phyloP scores from a whole-genome alignment of 2,329 filamentous ascomycete species.

The Fusarium compactum region DNA sequence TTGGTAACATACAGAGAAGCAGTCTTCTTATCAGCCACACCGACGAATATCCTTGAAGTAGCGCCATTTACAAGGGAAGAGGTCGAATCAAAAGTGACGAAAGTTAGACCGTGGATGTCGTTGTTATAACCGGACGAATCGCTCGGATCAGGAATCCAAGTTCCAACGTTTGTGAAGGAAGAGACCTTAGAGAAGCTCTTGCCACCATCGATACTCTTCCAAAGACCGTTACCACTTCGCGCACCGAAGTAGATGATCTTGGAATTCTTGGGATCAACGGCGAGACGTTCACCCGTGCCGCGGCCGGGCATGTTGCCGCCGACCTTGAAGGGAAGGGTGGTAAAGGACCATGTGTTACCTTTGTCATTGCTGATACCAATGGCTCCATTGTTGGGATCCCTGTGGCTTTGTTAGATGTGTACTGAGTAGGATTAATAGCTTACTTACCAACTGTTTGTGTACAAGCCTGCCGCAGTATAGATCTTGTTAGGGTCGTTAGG shows the following conservation, averaged over 20 bases:
- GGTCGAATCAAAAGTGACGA: constrained; percentile 67
- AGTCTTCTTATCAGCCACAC: constrained; percentile 64
- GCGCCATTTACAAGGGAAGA: constrained; percentile 59
- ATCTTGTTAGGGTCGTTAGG: constrained; percentile 64
- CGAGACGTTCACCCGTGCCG: constrained; percentile 69
- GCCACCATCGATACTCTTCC: constrained; percentile 69
- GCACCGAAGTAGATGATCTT: constrained; percentile 70
- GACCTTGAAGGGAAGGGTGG: constrained; percentile 68
- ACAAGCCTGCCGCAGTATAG: constrained; percentile 67
- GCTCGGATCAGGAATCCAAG: constrained; percentile 59
- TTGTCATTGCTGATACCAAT: constrained; percentile 67
- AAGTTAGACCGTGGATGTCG: constrained; percentile 62
- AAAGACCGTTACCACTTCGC: constrained; percentile 69
- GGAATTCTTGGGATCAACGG: constrained; percentile 68
- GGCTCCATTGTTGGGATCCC: constrained; percentile 66
- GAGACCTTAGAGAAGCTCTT: constrained; percentile 65
- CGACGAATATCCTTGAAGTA: constrained; percentile 68
- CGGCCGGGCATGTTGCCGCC: constrained; percentile 73
- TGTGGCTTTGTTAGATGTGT: neutral
- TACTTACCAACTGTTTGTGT: constrained; percentile 64
- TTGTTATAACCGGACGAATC: constrained; percentile 59
- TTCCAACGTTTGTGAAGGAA: constrained; percentile 64
- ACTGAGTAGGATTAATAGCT: fast-evolving
- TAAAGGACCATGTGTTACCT: constrained; percentile 64
- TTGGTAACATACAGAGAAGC: constrained; percentile 66